Evolutionary conservation across 768 basidiomycete genomes (phyloP).

Genomic region (Polyporus arcularius): DNA sequence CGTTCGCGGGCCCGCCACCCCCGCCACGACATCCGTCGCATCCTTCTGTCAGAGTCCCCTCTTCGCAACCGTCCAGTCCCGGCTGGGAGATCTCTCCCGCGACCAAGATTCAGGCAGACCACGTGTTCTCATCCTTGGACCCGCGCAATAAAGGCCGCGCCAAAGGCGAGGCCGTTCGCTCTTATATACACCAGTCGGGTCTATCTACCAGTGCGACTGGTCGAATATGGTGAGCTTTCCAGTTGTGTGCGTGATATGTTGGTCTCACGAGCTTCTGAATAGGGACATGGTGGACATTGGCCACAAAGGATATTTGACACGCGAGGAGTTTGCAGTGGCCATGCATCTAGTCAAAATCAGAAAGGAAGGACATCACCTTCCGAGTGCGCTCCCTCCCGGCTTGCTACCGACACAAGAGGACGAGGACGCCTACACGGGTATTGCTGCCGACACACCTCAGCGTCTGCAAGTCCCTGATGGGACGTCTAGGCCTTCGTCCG

Average conservation of each 20-base stretch:
- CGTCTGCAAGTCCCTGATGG: not conserved
- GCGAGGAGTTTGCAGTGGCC: conserved; percentile 20
- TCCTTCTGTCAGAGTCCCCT: not conserved
- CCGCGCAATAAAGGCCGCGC: conserved; percentile 12
- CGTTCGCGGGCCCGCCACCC: not conserved
- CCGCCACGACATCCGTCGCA: not conserved
- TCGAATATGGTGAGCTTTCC: conserved; percentile 22
- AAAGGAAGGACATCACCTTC: conserved; percentile 21
- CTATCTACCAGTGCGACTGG: conserved; percentile 13
- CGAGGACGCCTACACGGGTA: conserved; percentile 11
- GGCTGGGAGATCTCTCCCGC: conserved; percentile 15
- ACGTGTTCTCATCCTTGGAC: conserved; percentile 18
- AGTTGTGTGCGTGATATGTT: too few relatives aligned
- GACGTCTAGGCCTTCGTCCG: not conserved
- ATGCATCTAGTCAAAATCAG: conserved; percentile 23
- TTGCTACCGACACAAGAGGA: not conserved
- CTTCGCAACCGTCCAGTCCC: conserved; percentile 6
- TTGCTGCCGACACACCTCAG: not conserved
- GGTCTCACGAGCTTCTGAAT: not conserved
- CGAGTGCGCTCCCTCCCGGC: conserved; percentile 13
- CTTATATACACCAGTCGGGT: conserved; percentile 16
- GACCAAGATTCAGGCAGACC: conserved; percentile 13
- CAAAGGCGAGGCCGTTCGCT: conserved; percentile 8
- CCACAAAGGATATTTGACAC: conserved; percentile 18
- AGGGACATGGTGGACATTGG: conserved; percentile 22